Conservation (phyloP, 352 stramenopile species). For the Phytophthora pseudosyringae region DNA sequence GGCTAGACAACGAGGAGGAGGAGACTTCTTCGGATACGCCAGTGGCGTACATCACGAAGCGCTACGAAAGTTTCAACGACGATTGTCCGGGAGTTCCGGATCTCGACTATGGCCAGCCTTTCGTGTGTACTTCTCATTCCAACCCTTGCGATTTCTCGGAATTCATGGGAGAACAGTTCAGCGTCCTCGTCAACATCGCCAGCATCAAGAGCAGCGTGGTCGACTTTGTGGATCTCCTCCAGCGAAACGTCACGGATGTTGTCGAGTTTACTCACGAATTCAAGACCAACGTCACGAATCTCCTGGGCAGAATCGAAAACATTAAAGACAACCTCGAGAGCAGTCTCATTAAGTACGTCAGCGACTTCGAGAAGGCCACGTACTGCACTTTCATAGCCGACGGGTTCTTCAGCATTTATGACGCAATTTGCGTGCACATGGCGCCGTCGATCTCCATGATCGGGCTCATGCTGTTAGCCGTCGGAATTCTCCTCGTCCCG, state of each 20-base stretch:
- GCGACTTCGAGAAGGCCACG: slow-evolving; percentile 60
- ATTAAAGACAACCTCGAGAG: slow-evolving; percentile 49
- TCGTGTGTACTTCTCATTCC: slow-evolving; percentile 17
- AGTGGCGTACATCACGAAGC: slow-evolving; percentile 12
- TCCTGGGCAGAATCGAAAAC: slow-evolving; percentile 38
- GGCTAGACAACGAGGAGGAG: slow-evolving; percentile 31
- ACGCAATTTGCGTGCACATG: slow-evolving; percentile 55
- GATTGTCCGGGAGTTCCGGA: slow-evolving; percentile 15
- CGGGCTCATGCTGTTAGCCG: slow-evolving; percentile 64
- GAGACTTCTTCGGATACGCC: slow-evolving; percentile 9
- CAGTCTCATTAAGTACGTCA: slow-evolving; percentile 60
- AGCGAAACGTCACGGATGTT: slow-evolving; percentile 50
- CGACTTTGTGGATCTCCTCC: slow-evolving; percentile 46
- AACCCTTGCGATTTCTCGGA: slow-evolving; percentile 27
- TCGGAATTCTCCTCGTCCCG: slow-evolving; percentile 60
- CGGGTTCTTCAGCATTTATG: slow-evolving; percentile 50
- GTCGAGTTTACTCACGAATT: slow-evolving; percentile 47
- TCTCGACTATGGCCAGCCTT: slow-evolving; percentile 16
- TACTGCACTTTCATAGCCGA: slow-evolving; percentile 62
- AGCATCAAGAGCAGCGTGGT: slow-evolving; percentile 35
- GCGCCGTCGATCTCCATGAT: slow-evolving; percentile 72
- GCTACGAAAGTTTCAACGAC: slow-evolving; percentile 12
- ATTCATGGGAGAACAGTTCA: slow-evolving; percentile 28
- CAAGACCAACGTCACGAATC: slow-evolving; percentile 45
- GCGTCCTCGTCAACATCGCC: slow-evolving; percentile 17